Evolutionary conservation across 1,284 basidiomycete genomes (phyloP).

Genomic region (Volvariella surrecta): DNA sequence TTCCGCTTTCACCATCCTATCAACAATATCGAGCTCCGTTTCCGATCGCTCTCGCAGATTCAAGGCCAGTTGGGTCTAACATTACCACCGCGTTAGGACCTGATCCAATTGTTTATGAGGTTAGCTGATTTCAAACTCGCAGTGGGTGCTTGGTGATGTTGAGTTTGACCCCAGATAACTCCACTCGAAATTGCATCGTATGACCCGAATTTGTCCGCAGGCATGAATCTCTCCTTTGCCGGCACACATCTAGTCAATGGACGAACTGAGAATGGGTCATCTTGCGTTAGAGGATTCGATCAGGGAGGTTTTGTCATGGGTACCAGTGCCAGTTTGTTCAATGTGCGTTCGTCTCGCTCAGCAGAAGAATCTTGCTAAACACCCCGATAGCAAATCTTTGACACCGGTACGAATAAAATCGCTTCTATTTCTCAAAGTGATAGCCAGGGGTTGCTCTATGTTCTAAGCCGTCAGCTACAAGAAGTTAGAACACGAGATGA

Average conservation of each 20-base stretch:
- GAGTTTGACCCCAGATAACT: conserved; percentile 44
- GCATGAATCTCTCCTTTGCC: conserved; percentile 47
- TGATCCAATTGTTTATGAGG: conserved; percentile 54
- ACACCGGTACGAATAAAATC: conserved; percentile 35
- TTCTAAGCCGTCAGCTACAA: conserved; percentile 37
- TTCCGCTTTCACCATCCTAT: conserved; percentile 38
- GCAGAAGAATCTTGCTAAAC: conserved; percentile 1
- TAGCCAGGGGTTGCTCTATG: conserved; percentile 31
- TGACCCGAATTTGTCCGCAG: conserved; percentile 55
- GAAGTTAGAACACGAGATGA: conserved; percentile 43
- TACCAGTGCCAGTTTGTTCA: conserved; percentile 55
- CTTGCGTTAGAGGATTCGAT: conserved; percentile 60
- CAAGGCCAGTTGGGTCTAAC: conserved; percentile 39
- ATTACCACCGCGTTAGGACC: conserved; percentile 29
- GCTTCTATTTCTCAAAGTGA: conserved; percentile 28
- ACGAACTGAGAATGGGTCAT: conserved; percentile 34
- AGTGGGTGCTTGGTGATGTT: neutral
- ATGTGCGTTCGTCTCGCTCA: conserved; percentile 39
- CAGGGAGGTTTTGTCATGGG: conserved; percentile 61
- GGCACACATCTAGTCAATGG: conserved; percentile 53
- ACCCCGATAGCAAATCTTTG: conserved; percentile 33
- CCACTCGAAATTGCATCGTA: conserved; percentile 62
- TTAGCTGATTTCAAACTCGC: conserved; percentile 13
- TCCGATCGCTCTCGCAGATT: conserved; percentile 49
- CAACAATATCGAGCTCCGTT: conserved; percentile 40